phyloP scores from a whole-genome alignment of 306 rosid species.

The Purshia tridentata region DNA sequence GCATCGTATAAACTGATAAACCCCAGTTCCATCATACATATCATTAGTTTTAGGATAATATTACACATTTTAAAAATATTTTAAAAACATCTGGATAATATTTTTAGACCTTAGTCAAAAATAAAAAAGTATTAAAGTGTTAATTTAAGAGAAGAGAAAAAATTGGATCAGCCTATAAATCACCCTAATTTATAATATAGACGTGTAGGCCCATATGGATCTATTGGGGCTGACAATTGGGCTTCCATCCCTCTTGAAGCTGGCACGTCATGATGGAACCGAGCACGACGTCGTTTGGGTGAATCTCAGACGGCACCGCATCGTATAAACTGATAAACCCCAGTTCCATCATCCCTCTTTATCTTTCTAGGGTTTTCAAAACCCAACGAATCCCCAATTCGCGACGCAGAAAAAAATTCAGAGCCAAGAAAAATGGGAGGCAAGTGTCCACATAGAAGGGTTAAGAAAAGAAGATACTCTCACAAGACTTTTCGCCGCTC shows the following conservation, averaged over 20 bases:
- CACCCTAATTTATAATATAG: too few species aligned
- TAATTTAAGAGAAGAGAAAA: too few species aligned
- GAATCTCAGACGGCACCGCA: background rate
- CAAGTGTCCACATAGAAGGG: slow-evolving; percentile 86
- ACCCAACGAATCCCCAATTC: slow-evolving; percentile 30
- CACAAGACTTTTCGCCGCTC: slow-evolving; percentile 71
- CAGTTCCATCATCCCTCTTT: background rate
- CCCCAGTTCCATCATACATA: too few species aligned
- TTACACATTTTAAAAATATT: too few species aligned
- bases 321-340: background rate
- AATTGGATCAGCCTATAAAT: too few species aligned
- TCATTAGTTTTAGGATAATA: too few species aligned
- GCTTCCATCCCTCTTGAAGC: background rate
- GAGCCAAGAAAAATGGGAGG: slow-evolving; percentile 68
- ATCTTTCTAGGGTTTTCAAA: background rate
- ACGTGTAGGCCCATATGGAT: too few species aligned
- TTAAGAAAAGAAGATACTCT: slow-evolving; percentile 80
- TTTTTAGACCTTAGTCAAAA: too few species aligned
- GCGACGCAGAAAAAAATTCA: slow-evolving; percentile 18
- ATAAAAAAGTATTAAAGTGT: too few species aligned
- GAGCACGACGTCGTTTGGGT: background rate
- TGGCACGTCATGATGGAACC: background rate
- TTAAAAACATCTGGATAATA: too few species aligned
- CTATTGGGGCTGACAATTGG: background rate
- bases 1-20: too few species aligned